Conservation (phyloP, 768 basidiomycete species). For the Mycena metata region DNA sequence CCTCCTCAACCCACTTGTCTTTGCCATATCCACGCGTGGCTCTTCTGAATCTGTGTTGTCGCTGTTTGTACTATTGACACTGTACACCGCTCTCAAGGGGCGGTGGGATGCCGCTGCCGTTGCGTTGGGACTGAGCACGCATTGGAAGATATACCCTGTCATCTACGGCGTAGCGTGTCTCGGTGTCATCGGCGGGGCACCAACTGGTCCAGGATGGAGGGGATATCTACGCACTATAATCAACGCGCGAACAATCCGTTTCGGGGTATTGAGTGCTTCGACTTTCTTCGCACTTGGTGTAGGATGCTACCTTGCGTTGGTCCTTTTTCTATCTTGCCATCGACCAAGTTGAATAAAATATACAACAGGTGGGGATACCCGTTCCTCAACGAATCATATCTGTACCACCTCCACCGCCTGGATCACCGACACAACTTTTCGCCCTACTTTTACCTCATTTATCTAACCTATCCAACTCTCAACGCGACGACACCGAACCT, state of each 20-base stretch:
- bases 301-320: slow-evolving; percentile 83
- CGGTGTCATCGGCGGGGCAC: slow-evolving; percentile 58
- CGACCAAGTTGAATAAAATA: not conserved
- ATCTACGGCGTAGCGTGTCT: slow-evolving; percentile 89
- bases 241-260: slow-evolving; percentile 69
- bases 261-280: slow-evolving; percentile 75
- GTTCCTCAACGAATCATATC: slow-evolving; percentile 91
- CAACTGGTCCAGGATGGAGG: slow-evolving; percentile 36
- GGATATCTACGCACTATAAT: slow-evolving; percentile 58
- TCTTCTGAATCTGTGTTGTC: slow-evolving; percentile 93
- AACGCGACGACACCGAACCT: slow-evolving; percentile 39
- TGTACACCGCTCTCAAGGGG: slow-evolving; percentile 70
- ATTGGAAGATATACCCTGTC: slow-evolving; percentile 98
- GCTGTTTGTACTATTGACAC: slow-evolving; percentile 78
- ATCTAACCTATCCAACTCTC: slow-evolving; percentile 80
- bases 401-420: slow-evolving; percentile 91
- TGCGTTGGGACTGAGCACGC: slow-evolving; percentile 84
- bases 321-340: slow-evolving; percentile 38
- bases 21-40: slow-evolving; percentile 96
- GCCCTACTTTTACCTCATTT: slow-evolving; percentile 96
- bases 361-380: slow-evolving; percentile 89
- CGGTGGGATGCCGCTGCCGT: slow-evolving; percentile 78
- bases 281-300: slow-evolving; percentile 76
- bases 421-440: slow-evolving; percentile 99
- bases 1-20: slow-evolving; percentile 93